phyloP scores from a whole-genome alignment of 2,329 filamentous ascomycete genomes.

The Xylaria digitata region DNA sequence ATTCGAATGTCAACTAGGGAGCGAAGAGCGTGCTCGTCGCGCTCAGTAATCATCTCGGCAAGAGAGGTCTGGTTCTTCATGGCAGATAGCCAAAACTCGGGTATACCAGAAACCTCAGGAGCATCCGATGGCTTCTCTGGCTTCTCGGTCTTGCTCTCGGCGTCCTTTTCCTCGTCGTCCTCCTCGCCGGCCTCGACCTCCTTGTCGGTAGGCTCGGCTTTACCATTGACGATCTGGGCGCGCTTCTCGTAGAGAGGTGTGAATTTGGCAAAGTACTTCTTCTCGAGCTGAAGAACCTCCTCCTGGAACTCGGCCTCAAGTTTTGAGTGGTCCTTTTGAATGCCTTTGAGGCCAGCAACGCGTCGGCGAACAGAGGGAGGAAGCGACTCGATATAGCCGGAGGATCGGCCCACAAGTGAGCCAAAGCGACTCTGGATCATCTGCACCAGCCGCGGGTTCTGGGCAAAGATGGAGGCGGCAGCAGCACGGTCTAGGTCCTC shows the following conservation, averaged over 20 bases:
- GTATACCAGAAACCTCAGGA: slow-evolving; percentile 78
- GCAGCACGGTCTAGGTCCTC: slow-evolving; percentile 90
- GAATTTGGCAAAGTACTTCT: slow-evolving; percentile 99
- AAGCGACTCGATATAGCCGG: slow-evolving; percentile 97
- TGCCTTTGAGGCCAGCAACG: slow-evolving; percentile 94
- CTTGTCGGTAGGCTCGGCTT: slow-evolving; percentile 83
- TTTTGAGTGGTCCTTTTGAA: slow-evolving; percentile 98
- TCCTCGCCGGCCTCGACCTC: slow-evolving; percentile 90
- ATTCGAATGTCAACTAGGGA: slow-evolving; percentile 92
- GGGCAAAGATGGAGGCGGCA: slow-evolving; percentile 92
- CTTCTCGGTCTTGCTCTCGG: slow-evolving; percentile 64
- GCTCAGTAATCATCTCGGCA: slow-evolving; percentile 98
- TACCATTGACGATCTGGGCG: slow-evolving; percentile 90
- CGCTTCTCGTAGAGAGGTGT: slow-evolving; percentile 97
- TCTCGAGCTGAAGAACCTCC: slow-evolving; percentile 96
- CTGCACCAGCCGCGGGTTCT: slow-evolving; percentile 92
- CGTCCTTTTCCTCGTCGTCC: slow-evolving; percentile 73
- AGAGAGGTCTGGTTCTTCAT: slow-evolving; percentile 99
- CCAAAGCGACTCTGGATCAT: slow-evolving; percentile 99
- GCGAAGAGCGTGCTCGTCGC: slow-evolving; percentile 94
- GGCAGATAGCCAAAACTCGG: slow-evolving; percentile 98
- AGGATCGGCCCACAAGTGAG: slow-evolving; percentile 91
- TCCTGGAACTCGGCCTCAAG: slow-evolving; percentile 98
- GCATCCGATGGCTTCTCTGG: slow-evolving; percentile 65
- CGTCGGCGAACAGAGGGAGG: slow-evolving; percentile 89